Percentiles rank a stretch among this genome's conserved stretches.
Evolutionary conservation across 2,329 filamentous ascomycete genomes (phyloP).

Genomic region (Ophiostoma himal-ulmi): DNA sequence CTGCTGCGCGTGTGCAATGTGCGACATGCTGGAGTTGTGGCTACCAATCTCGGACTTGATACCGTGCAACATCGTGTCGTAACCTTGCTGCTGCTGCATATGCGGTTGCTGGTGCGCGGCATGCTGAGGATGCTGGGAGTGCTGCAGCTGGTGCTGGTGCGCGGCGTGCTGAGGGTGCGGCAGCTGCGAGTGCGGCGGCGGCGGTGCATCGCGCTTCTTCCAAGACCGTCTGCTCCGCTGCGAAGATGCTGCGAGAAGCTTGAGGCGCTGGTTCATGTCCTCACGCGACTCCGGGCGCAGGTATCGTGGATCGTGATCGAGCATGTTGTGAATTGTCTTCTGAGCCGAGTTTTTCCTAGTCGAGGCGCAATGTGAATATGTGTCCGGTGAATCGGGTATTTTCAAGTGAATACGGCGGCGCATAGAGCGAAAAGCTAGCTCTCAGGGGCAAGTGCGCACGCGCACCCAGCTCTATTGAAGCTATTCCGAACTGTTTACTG

Average conservation of each 20-base stretch:
- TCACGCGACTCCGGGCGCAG: constrained; percentile 46
- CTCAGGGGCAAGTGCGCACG: neutral
- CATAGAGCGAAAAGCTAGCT: constrained; percentile 14
- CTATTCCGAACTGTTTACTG: neutral
- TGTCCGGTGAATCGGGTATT: neutral
- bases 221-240: constrained; percentile 30
- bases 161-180: constrained; percentile 7
- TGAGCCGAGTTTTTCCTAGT: constrained; percentile 50
- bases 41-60: constrained; percentile 19
- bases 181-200: constrained; percentile 4
- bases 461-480: neutral
- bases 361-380: neutral
- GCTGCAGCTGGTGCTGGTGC: constrained; percentile 15
- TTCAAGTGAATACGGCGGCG: neutral
- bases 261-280: constrained; percentile 48
- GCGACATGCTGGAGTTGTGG: constrained; percentile 17
- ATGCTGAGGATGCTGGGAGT: constrained; percentile 13
- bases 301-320: constrained; percentile 56
- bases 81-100: constrained; percentile 11
- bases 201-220: constrained; percentile 18
- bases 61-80: constrained; percentile 19
- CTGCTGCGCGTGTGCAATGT: constrained; percentile 14
- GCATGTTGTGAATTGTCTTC: constrained; percentile 51
- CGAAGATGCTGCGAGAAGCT: constrained; percentile 39
- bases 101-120: constrained; percentile 13